These are phyloP conservation scores for Trametes hirsuta DNA, from an alignment of 1,284 basidiomycete genomes.

Conservation along the genomic window DNA sequence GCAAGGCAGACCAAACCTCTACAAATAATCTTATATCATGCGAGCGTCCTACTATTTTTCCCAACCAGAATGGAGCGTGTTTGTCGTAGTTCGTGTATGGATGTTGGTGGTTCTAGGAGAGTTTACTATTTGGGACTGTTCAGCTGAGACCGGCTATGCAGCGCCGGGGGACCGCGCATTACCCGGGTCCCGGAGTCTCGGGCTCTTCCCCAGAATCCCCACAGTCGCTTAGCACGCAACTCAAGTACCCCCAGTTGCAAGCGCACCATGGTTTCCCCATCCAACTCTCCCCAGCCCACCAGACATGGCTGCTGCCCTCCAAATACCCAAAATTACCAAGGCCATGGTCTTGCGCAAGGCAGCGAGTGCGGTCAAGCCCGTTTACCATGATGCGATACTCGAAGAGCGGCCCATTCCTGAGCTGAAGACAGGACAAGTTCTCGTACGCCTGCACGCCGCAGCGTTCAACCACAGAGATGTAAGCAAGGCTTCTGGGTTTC, in stretches of 20 bases:
- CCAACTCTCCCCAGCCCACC: background rate
- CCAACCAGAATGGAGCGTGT: background rate
- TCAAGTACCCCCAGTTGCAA: background rate
- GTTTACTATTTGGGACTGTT: slow-evolving; percentile 14
- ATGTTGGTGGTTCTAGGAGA: slow-evolving; percentile 13
- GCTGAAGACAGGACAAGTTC: slow-evolving; percentile 58
- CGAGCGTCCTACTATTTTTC: background rate
- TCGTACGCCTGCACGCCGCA: slow-evolving; percentile 69
- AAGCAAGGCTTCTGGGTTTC: slow-evolving; percentile 23
- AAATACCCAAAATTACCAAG: slow-evolving; percentile 29
- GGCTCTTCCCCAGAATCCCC: background rate
- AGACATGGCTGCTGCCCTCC: slow-evolving; percentile 10
- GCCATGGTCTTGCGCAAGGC: slow-evolving; percentile 48
- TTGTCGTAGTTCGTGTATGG: background rate
- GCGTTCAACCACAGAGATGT: slow-evolving; percentile 86
- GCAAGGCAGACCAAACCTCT: too few species aligned
- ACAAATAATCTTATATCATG: too few species aligned
- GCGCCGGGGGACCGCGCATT: background rate
- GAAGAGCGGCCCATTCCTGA: slow-evolving; percentile 50
- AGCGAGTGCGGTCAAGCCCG: slow-evolving; percentile 33
- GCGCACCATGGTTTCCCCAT: background rate
- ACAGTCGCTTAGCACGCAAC: background rate
- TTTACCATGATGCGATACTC: slow-evolving; percentile 57
- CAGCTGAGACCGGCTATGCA: background rate
- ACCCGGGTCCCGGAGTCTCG: background rate